Percentiles rank a stretch among this genome's conserved stretches.
phyloP scores from a whole-genome alignment of 306 rosid genomes.

The Calophaca sinica region DNA sequence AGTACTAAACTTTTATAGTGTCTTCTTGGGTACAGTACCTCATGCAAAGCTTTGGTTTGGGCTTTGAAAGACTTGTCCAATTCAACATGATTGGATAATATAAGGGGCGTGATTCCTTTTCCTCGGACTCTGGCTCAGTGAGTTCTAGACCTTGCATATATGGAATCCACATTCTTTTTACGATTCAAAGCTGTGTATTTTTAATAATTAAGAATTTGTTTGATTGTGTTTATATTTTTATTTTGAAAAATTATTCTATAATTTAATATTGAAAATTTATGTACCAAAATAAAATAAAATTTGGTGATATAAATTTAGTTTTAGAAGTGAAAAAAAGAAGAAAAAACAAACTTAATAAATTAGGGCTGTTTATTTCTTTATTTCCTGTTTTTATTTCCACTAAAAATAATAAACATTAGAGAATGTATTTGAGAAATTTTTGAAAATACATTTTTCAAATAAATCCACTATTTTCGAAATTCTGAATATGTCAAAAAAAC shows the following conservation, averaged over 20 bases:
- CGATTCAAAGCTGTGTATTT: conserved; percentile 11
- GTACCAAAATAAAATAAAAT: too few species aligned
- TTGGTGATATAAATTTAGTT: too few species aligned
- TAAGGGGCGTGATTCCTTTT: conserved; percentile 88
- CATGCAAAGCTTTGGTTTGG: conserved; percentile 96
- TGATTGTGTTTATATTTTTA: background rate
- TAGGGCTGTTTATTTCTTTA: too few species aligned
- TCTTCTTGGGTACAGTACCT: conserved; percentile 69
- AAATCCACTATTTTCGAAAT: too few species aligned
- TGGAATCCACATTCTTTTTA: conserved; percentile 13
- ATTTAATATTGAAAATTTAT: too few species aligned
- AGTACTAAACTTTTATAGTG: conserved; percentile 12
- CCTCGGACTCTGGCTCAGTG: conserved; percentile 92
- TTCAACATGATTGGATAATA: conserved; percentile 95
- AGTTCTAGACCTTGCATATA: conserved; percentile 56
- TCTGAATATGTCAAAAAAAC: too few species aligned
- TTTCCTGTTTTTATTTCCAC: too few species aligned
- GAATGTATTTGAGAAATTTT: too few species aligned
- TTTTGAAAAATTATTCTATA: background rate
- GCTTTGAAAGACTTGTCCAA: conserved; percentile 94
- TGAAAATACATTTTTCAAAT: too few species aligned
- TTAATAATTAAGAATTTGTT: background rate
- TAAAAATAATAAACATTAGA: too few species aligned
- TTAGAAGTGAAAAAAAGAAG: too few species aligned
- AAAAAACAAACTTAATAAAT: too few species aligned